Conservation (phyloP, 2,329 filamentous ascomycete species). For the Sporothrix phasma region DNA sequence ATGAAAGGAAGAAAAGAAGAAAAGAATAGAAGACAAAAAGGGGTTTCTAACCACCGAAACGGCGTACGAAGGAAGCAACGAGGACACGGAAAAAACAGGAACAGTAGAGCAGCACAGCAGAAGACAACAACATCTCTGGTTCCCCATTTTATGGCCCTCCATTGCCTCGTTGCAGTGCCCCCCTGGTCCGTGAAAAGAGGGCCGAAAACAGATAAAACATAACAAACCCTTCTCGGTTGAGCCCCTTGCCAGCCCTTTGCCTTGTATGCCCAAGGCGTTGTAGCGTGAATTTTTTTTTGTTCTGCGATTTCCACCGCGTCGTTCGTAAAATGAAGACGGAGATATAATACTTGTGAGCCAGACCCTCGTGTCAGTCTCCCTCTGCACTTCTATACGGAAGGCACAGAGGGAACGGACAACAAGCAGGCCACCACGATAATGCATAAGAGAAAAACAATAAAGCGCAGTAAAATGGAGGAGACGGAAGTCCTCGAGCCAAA, state of each 20-base stretch:
- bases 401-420: no score
- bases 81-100: background rate
- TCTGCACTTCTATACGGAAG: no score
- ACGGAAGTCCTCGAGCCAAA: background rate
- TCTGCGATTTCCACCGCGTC: background rate
- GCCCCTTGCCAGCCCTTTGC: background rate
- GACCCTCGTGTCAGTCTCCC: background rate
- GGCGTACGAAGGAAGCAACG: background rate
- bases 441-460: background rate
- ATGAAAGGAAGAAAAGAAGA: background rate
- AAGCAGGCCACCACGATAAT: background rate
- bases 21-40: background rate
- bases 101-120: no score
- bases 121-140: background rate
- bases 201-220: background rate
- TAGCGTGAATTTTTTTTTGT: background rate
- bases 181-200: no score
- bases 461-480: background rate
- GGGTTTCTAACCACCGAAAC: background rate
- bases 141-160: background rate
- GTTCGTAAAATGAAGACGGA: background rate
- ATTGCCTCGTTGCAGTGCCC: background rate
- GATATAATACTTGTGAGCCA: background rate
- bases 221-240: background rate
- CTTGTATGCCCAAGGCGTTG: background rate